Conservation (phyloP, 495 filamentous ascomycete species). For the Xylaria telfairii region DNA sequence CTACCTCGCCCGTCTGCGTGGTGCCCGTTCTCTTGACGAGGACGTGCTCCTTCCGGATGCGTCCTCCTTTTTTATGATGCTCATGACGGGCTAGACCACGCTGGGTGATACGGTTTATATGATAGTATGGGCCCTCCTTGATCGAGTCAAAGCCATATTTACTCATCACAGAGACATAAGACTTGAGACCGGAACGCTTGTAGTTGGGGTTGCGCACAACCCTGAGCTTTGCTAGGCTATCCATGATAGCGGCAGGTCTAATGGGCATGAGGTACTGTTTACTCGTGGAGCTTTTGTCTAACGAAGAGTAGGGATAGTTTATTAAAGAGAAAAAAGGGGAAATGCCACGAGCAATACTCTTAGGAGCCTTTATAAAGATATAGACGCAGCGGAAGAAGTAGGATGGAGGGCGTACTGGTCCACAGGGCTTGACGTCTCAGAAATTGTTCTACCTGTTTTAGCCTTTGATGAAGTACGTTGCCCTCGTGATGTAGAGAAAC, state of each 20-base stretch:
- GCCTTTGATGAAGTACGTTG: background rate
- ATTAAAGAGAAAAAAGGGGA: background rate
- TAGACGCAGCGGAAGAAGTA: background rate
- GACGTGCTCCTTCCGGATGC: slow-evolving; percentile 47
- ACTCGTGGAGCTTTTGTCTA: background rate
- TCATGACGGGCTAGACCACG: slow-evolving; percentile 40
- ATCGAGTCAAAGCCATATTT: slow-evolving; percentile 76
- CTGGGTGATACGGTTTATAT: slow-evolving; percentile 48
- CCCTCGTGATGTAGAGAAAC: slow-evolving; percentile 3
- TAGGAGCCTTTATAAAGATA: slow-evolving; percentile 3
- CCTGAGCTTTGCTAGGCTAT: slow-evolving; percentile 46
- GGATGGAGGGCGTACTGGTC: background rate
- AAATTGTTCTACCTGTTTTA: slow-evolving; percentile 10
- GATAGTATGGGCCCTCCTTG: slow-evolving; percentile 69
- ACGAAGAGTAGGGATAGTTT: background rate
- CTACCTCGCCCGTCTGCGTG: slow-evolving; percentile 57
- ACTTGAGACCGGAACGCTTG: slow-evolving; percentile 70
- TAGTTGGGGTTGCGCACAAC: slow-evolving; percentile 65
- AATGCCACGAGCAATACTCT: background rate
- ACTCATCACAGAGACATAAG: slow-evolving; percentile 71
- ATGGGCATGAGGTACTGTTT: slow-evolving; percentile 14
- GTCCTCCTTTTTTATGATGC: slow-evolving; percentile 50
- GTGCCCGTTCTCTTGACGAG: slow-evolving; percentile 57
- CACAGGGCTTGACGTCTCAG: slow-evolving; percentile 11
- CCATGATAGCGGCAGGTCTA: slow-evolving; percentile 8